Evolutionary conservation across 345 rosid genomes (phyloP).

Genomic region (Limnanthes douglasii): DNA sequence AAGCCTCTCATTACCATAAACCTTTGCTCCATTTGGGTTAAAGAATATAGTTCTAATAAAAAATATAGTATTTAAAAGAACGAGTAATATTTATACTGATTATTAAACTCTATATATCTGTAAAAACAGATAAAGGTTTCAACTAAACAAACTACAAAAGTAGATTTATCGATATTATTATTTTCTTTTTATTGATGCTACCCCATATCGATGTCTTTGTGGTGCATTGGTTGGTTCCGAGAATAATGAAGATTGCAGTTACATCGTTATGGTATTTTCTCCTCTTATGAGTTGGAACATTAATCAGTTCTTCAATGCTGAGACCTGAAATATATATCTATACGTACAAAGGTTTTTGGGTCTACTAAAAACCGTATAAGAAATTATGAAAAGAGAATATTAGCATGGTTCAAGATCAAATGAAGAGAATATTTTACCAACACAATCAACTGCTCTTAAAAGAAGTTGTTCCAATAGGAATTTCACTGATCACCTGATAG

Average conservation of each 20-base stretch:
- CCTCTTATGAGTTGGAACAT: conserved; percentile 81
- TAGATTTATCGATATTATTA: background rate
- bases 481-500: conserved; percentile 85
- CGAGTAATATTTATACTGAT: too few species aligned
- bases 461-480: conserved; percentile 70
- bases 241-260: conserved; percentile 71
- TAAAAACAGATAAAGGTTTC: too few species aligned
- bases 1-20: too few species aligned
- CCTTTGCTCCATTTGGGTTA: too few species aligned
- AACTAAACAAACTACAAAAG: too few species aligned
- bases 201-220: conserved; percentile 64
- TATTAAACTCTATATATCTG: too few species aligned
- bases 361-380: background rate
- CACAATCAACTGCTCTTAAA: conserved; percentile 67
- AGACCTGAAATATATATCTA: conserved; percentile 44
- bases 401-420: too few species aligned
- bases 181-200: background rate
- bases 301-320: conserved; percentile 78
- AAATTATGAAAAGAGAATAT: background rate
- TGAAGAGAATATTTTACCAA: conserved; percentile 35
- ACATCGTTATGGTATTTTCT: conserved; percentile 95
- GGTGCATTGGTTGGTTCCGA: conserved; percentile 72
- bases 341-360: background rate
- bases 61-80: too few species aligned
- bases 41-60: too few species aligned